Evolutionary conservation across 1,284 basidiomycete species (phyloP).

Genomic region (Cystobasidiaceae sp.): DNA sequence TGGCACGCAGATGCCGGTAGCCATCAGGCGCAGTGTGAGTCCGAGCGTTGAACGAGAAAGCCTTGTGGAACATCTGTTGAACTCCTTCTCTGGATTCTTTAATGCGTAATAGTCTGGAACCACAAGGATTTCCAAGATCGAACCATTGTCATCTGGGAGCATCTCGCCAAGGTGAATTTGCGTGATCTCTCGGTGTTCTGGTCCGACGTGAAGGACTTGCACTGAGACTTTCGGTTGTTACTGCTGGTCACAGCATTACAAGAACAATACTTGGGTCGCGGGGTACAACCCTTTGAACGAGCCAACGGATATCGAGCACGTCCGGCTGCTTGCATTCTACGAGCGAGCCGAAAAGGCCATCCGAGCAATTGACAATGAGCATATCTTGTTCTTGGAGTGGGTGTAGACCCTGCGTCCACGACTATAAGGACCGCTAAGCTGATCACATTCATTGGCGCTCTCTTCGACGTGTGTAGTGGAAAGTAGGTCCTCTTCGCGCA

Average conservation of each 20-base stretch:
- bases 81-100: too few species aligned
- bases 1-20: slow-evolving; percentile 53
- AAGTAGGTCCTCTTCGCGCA: not conserved
- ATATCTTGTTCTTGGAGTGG: slow-evolving; percentile 51
- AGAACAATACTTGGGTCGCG: slow-evolving; percentile 58
- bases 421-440: not conserved
- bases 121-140: slow-evolving; percentile 73
- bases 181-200: not conserved
- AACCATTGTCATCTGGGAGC: slow-evolving; percentile 1
- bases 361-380: slow-evolving; percentile 59
- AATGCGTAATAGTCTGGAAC: slow-evolving; percentile 59
- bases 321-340: slow-evolving; percentile 58
- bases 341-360: slow-evolving; percentile 61
- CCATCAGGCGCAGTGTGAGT: slow-evolving; percentile 53
- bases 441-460: not conserved
- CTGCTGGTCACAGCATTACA: slow-evolving; percentile 53
- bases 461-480: slow-evolving; percentile 11
- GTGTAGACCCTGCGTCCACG: slow-evolving; percentile 2
- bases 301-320: slow-evolving; percentile 56
- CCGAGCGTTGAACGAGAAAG: not conserved
- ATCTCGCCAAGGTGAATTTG: not conserved
- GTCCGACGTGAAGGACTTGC: not conserved
- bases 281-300: slow-evolving; percentile 69
- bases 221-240: slow-evolving; percentile 52
- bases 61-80: not conserved